Evolutionary conservation across 176 grass and related monocot genomes (phyloP), one percentile per base, ranked within the genome.

Genomic region (Triticum timopheevii): DNA sequence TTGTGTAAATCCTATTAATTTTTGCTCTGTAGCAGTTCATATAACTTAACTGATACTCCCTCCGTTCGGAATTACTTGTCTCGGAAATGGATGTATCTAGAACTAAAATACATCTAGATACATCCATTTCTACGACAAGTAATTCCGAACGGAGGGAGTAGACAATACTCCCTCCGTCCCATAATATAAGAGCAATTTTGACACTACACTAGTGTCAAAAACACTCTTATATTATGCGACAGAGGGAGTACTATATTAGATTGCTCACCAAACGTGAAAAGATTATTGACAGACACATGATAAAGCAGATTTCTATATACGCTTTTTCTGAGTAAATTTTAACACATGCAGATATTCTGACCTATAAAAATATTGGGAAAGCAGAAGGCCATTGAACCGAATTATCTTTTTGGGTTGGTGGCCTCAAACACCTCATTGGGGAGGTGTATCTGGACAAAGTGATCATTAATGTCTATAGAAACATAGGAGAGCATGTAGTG

Each of bases 401-500:
- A 30, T 24, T 81, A 25, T 36, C 15, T 0, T 35, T 24, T 83
- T 20, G 49, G 36, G 65, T 72, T 73, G 40, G 64, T 72, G 54
- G 61, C 36, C 33, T 85, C 3, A 40, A 40, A 69, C 47, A 77
- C 3, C 69, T 61, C 72, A 83, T 58, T 19, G 27, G 35, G 2
- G 7, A 83, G 56, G 28, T 73, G n/a, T 83, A 79, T 66, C 65
- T 79, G 19, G 56, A 74, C 17, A 58, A 27, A 54, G 20, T 38
- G 39, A 45, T n/a, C 10, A 19, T 69, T 77, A 69, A 76, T 85
- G 69, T 63, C 63, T 81, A 87, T 84, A 88, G 42, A 91, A 91
- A 64, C 2, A 85, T 44, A 79, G 34, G 49, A 50, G 52, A 38
- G 38, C 69, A 65, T 84, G 61, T 39, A 71, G 9, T 69, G 61